These are phyloP conservation scores for Termitomyces titanicus DNA, from an alignment of 768 basidiomycete species.

Conservation along the genomic window DNA sequence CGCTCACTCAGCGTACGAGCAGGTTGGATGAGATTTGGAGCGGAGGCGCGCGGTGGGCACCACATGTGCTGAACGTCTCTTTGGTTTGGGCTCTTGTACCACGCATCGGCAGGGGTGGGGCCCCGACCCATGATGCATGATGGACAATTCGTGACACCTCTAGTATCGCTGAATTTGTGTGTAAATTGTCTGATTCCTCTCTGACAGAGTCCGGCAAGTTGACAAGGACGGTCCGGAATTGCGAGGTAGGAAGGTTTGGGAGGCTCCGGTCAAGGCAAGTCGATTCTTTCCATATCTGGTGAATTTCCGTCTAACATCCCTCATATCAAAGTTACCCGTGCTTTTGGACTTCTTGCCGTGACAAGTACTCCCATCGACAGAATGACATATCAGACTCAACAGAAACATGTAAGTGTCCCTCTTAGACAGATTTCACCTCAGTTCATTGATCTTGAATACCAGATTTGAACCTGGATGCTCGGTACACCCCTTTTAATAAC, in stretches of 20 bases:
- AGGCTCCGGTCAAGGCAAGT: conserved; percentile 1
- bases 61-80: conserved; percentile 4
- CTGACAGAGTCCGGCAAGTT: background rate
- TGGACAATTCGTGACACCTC: background rate
- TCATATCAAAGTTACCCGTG: background rate
- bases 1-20: conserved; percentile 2
- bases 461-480: background rate
- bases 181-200: background rate
- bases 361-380: background rate
- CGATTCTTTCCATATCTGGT: background rate
- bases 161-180: background rate
- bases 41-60: background rate
- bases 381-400: background rate
- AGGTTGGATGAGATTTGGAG: conserved; percentile 9
- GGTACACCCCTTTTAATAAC: background rate
- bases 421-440: background rate
- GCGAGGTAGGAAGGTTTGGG: background rate
- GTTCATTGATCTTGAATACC: background rate
- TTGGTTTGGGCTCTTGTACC: conserved; percentile 7
- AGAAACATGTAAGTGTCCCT: background rate
- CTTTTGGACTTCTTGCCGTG: background rate
- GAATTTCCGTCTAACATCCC: background rate
- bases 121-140: background rate
- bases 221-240: conserved; percentile 1
- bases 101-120: conserved; percentile 1